Evolutionary conservation across 345 rosid genomes (phyloP).

Genomic region (Citrus reticulata): DNA sequence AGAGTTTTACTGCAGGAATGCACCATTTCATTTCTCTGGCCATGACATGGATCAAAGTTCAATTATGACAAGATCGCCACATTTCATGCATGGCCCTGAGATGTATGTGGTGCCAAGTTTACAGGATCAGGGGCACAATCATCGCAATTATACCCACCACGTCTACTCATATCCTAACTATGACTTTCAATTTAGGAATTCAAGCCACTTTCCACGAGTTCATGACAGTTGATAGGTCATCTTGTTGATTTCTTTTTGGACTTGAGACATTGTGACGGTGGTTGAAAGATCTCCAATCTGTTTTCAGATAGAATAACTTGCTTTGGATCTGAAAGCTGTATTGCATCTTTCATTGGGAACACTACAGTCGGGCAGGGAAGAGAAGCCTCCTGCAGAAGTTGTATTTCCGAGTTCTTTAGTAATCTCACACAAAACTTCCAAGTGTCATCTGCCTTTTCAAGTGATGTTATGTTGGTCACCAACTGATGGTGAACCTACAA

Average conservation of each 20-base stretch:
- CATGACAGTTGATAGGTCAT: conserved; percentile 15
- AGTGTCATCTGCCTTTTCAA: background rate
- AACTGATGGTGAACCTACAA: background rate
- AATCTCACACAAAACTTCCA: background rate
- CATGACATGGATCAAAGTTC: conserved; percentile 28
- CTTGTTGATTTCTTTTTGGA: background rate
- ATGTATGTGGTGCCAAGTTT: conserved; percentile 16
- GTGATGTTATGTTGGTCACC: background rate
- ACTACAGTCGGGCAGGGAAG: background rate
- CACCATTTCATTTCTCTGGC: conserved; percentile 8
- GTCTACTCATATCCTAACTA: conserved; percentile 18
- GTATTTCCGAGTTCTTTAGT: background rate
- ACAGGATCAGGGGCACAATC: conserved; percentile 19
- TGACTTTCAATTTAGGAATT: conserved; percentile 20
- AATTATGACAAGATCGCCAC: conserved; percentile 26
- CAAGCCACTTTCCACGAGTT: conserved; percentile 20
- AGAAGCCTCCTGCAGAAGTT: background rate
- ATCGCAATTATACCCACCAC: conserved; percentile 16
- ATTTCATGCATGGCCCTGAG: conserved; percentile 14
- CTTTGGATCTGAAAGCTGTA: background rate
- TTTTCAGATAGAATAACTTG: background rate
- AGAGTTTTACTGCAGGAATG: conserved; percentile 19
- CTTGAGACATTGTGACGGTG: conserved; percentile 14
- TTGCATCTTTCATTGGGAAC: background rate
- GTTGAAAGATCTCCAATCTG: background rate